Base-by-base conservation (phyloP, 1,139 yeast species). In the Yamadazyma trypodendri region DNA sequence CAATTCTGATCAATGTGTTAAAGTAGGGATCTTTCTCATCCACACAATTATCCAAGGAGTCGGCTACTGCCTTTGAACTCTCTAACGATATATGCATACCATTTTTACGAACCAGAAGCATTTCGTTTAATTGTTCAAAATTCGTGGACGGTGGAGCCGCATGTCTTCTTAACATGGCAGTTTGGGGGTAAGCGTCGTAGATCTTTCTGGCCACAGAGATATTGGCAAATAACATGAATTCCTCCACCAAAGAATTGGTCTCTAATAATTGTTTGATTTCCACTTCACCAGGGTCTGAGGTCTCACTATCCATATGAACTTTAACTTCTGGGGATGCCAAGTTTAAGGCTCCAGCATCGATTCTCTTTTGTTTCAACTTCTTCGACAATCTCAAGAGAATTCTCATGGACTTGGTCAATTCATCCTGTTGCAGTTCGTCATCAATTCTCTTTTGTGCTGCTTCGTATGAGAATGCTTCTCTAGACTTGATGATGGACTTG, bases 301-400 rank as follows among this genome's bases (percentile, higher is more conserved):
- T 90, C 63, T 94, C 99, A 56, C 92, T 84, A 53, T 94, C 99
- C 81, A 90, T 85, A 51, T 90, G 94, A 28, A 94, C 96, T 61
- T 90, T 90, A 34, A 94, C 98, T 61, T 94, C 99, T 0, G 99
- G 99, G 3, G 97, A 88, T 0, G 98, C 97, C 50, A 94, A 72
- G 58, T 94, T 94, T 56, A 94, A 75, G 0, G 99, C 99, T 65
- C 99, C 99, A 2, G 95, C 95, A 53, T 84, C 94, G 50, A 89
- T 64, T 61, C 99, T 77, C 54, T 80, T 79, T 58, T 87, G 89
- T 60, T 88, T 89, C 54, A 94, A 70, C 51, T 82, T 82, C 56
- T 87, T 87, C 6, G 97, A 90, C 28, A 94, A 65, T 34, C 68
- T 63, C 41, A 94, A 68, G 49, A 94, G 69, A 16, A 84, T 79